phyloP scores from a whole-genome alignment of 177 flowering plant species.

The Vitis hybrid region DNA sequence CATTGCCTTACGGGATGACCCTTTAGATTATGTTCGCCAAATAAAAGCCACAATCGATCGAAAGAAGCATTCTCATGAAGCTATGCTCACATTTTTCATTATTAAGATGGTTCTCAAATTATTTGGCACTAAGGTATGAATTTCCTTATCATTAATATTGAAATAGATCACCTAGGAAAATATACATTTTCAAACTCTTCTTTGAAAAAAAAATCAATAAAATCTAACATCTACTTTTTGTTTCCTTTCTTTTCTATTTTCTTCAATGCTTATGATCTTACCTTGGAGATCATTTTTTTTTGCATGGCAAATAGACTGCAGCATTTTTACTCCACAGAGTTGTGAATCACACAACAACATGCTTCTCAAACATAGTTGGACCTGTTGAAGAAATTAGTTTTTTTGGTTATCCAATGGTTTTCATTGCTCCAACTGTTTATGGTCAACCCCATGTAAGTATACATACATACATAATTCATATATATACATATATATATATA shows the following conservation, averaged over 20 bases:
- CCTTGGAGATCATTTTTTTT: not conserved
- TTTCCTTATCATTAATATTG: no score
- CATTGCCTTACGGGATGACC: slow-evolving; percentile 26
- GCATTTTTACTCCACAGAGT: slow-evolving; percentile 15
- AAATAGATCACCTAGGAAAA: no score
- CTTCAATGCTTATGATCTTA: no score
- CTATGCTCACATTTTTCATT: slow-evolving; percentile 13
- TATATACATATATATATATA: no score
- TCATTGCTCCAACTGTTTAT: slow-evolving; percentile 41
- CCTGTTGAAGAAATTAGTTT: slow-evolving; percentile 46
- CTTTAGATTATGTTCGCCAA: slow-evolving; percentile 33
- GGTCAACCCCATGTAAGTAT: slow-evolving; percentile 43
- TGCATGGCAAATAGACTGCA: slow-evolving; percentile 22
- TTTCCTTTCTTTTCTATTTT: no score
- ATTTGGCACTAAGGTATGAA: slow-evolving; percentile 35
- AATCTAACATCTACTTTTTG: no score
- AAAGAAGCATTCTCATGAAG: slow-evolving; percentile 40
- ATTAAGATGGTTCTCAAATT: slow-evolving; percentile 11
- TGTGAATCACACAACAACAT: slow-evolving; percentile 29
- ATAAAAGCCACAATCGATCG: slow-evolving; percentile 37
- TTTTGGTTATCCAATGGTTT: slow-evolving; percentile 43
- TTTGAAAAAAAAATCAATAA: no score
- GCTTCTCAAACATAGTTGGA: slow-evolving; percentile 48
- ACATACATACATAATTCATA: no score
- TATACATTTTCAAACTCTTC: no score